A percentile compares a stretch with the other conserved stretches of the same genome.
Evolutionary conservation across 108 stramenopile species (phyloP).

Genomic region (Cyclotella kingstonii): DNA sequence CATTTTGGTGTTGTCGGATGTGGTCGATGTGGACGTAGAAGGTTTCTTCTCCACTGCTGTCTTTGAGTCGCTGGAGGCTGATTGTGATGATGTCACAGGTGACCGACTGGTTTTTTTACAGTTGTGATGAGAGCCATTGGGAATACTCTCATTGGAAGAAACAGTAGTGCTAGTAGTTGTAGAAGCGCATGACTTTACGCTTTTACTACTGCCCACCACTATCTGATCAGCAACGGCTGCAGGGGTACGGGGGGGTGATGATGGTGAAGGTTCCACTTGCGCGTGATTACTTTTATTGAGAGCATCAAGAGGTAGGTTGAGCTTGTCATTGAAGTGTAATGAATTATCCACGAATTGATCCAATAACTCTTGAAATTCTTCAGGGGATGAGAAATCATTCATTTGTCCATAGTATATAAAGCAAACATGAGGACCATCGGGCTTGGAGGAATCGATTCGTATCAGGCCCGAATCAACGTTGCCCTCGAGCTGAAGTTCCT

Average conservation of each 20-base stretch:
- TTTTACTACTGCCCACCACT: constrained; percentile 3
- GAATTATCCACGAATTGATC: constrained; percentile 43
- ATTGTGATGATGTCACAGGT: background rate
- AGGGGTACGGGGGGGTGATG: background rate
- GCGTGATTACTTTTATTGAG: background rate
- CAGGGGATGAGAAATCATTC: constrained; percentile 5
- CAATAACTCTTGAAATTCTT: constrained; percentile 27
- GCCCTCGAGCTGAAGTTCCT: constrained; percentile 8
- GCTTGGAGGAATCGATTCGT: constrained; percentile 31
- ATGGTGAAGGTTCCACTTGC: background rate
- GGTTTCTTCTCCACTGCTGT: too few relatives aligned
- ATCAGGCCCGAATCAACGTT: constrained; percentile 21
- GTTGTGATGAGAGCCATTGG: background rate
- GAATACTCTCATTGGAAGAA: constrained; percentile 2
- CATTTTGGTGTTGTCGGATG: constrained; percentile 7
- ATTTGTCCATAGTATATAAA: constrained; percentile 34
- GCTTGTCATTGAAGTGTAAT: constrained; percentile 19
- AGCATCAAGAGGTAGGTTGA: background rate
- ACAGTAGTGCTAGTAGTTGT: background rate
- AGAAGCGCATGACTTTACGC: constrained; percentile 5
- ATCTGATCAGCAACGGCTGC: background rate
- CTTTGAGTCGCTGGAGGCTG: background rate
- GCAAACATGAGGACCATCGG: constrained; percentile 25
- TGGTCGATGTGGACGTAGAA: background rate
- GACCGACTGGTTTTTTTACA: background rate